Evolutionary conservation across 2,329 filamentous ascomycete species (phyloP).

Genomic region (Atkinsonella texensis): DNA sequence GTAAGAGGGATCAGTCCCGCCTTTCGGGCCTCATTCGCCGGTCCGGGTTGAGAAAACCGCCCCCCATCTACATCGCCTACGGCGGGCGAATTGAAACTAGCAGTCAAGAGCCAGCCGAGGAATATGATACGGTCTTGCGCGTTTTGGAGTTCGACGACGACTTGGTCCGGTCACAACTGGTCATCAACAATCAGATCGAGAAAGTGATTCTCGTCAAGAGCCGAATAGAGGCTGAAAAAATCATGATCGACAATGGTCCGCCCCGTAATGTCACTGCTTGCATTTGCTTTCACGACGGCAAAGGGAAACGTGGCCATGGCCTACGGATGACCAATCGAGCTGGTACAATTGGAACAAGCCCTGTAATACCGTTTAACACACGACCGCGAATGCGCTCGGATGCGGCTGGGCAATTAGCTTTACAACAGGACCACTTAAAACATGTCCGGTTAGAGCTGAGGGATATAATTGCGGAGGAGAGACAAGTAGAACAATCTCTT

Average conservation of each 20-base stretch:
- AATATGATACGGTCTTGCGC: constrained; percentile 67
- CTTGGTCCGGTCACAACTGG: constrained; percentile 64
- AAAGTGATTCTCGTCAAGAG: constrained; percentile 68
- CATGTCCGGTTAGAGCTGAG: constrained; percentile 44
- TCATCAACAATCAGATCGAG: constrained; percentile 75
- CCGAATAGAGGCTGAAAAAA: constrained; percentile 50
- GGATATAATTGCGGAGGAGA: constrained; percentile 36
- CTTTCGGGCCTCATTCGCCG: constrained; percentile 54
- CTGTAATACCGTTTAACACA: constrained; percentile 34
- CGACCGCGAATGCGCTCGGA: constrained; percentile 71
- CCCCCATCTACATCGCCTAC: constrained; percentile 27
- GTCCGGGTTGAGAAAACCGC: constrained; percentile 37
- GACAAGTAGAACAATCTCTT: constrained; percentile 33
- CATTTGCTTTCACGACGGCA: constrained; percentile 53
- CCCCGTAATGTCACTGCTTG: constrained; percentile 63
- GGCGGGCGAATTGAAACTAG: constrained; percentile 22
- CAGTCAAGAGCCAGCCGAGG: constrained; percentile 55
- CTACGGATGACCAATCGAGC: constrained; percentile 39
- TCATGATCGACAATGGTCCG: constrained; percentile 52
- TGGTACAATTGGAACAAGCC: constrained; percentile 29
- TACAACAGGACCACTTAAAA: constrained; percentile 36
- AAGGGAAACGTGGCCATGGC: constrained; percentile 41
- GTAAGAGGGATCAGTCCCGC: constrained; percentile 59
- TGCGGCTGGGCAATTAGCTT: constrained; percentile 49
- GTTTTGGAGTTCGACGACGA: constrained; percentile 74